Conservation (phyloP, 345 rosid genomes). For the Brassica incana region DNA sequence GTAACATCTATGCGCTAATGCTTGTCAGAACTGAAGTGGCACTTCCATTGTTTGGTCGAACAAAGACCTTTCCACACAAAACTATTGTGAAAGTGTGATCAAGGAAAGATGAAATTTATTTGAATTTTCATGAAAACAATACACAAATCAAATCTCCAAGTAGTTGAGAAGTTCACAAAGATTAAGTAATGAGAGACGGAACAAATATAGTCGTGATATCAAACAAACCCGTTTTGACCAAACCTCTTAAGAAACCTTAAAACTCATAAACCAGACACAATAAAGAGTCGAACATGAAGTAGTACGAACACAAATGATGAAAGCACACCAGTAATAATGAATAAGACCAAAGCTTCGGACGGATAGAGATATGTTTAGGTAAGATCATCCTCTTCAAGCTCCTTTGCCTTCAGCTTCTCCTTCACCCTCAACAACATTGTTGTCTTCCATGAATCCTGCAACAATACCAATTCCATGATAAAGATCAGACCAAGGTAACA, state of each 20-base stretch:
- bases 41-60: not conserved
- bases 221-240: conserved; percentile 28
- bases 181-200: conserved; percentile 12
- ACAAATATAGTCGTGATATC: conserved; percentile 22
- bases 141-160: conserved; percentile 6
- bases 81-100: not conserved
- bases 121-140: not conserved
- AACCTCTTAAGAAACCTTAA: conserved; percentile 26
- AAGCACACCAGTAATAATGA: conserved; percentile 9
- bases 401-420: conserved; percentile 95
- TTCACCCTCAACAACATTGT: conserved; percentile 91
- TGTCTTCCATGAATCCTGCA: conserved; percentile 95
- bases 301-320: conserved; percentile 7
- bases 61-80: not conserved
- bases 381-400: conserved; percentile 95
- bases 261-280: conserved; percentile 30
- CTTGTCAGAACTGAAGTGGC: not conserved
- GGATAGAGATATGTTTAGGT: conserved; percentile 49
- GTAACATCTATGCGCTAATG: not conserved
- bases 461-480: conserved; percentile 7
- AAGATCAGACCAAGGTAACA: not conserved
- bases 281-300: conserved; percentile 29
- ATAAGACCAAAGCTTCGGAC: conserved; percentile 12
- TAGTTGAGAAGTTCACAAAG: conserved; percentile 18
- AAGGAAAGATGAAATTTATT: not conserved